phyloP scores from a whole-genome alignment of 768 basidiomycete genomes.

The Kwoniella sp. region DNA sequence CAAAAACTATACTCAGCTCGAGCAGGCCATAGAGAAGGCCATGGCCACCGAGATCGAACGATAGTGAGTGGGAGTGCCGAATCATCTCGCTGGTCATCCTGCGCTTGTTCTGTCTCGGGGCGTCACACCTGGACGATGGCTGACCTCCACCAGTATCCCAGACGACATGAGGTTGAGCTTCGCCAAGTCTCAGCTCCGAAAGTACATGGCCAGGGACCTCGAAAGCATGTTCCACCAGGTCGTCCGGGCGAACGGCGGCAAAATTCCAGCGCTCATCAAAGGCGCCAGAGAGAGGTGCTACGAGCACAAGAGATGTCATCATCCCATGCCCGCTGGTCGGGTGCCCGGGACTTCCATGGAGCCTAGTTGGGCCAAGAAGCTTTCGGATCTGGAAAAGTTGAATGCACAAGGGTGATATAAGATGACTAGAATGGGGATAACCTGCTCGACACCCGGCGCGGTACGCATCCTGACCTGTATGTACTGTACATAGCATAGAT shows the following conservation, averaged over 20 bases:
- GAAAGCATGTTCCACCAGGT: conserved; percentile 22
- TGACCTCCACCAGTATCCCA: conserved; percentile 32
- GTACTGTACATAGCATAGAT: too few relatives aligned
- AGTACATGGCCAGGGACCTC: conserved; percentile 31
- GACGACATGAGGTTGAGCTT: conserved; percentile 37
- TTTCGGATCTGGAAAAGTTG: too few relatives aligned
- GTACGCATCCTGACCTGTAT: too few relatives aligned
- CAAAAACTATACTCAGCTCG: conserved; percentile 32
- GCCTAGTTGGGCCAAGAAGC: too few relatives aligned
- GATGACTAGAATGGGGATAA: too few relatives aligned
- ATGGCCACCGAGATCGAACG: conserved; percentile 35
- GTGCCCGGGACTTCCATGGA: too few relatives aligned
- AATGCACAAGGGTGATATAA: too few relatives aligned
- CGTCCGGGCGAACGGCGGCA: conserved; percentile 18
- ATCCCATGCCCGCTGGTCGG: conserved; percentile 13
- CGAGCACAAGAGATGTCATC: conserved; percentile 28
- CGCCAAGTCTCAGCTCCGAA: conserved; percentile 14
- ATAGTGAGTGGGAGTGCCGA: conserved; percentile 29
- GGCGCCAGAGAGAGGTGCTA: conserved; percentile 31
- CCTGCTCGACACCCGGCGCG: too few relatives aligned
- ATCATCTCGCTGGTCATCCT: too few relatives aligned
- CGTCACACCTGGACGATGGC: background rate
- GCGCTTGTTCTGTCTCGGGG: too few relatives aligned
- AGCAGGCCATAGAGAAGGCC: conserved; percentile 31
- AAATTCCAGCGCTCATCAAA: conserved; percentile 19